Base-by-base conservation (phyloP, 2,329 filamentous ascomycete species). In the Cladosporium sp. region DNA sequence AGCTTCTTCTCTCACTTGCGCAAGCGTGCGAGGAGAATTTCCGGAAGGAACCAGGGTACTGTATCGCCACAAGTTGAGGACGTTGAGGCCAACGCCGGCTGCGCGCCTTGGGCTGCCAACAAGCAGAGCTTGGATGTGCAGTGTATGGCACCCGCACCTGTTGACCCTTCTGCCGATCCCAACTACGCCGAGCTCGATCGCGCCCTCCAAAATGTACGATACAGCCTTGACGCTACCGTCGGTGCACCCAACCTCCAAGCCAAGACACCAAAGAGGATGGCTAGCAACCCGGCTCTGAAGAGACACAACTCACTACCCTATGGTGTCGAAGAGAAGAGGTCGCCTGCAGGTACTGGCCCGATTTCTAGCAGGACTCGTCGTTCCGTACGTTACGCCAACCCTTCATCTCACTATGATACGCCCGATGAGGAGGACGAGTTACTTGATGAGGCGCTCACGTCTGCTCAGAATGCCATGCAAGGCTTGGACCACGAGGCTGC, bases 1-100 rank as follows among this genome's bases (percentile, higher is more conserved):
- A 92, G 95, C 78, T 99, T 99, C 83, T 99, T 99, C 80, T 98
- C 95, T 0, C 95, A 99, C 77, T 85, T 99, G 8, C 88, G 95
- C 65, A 99, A 99, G 80, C 90, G 94, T 61, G 95, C 96, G 32
- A 88, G 95, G 72, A 87, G 95, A 71, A 89, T 99, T 68, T 99
- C 95, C 30, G 95, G 95, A 57, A 89, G 94, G 66, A 93, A 97
- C 75, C 92, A 94, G 76, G 89, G 88, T 15, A 90, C 92, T 8
- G 87, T 90, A 66, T 92, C 92, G 21, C 90, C 92, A 10, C 87
- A 86, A 52, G 88, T 89, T 65, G 93, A 97, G 72, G 94, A 98
- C 74, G 83, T 96, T 64, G 95, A 98, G 78, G 90, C 93, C n/a
- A 93, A 94, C 75, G 92, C 91, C 62, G 94, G 93, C 54, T 97